Base-by-base conservation (phyloP, 495 filamentous ascomycete species). In the Penicillium canariense region DNA sequence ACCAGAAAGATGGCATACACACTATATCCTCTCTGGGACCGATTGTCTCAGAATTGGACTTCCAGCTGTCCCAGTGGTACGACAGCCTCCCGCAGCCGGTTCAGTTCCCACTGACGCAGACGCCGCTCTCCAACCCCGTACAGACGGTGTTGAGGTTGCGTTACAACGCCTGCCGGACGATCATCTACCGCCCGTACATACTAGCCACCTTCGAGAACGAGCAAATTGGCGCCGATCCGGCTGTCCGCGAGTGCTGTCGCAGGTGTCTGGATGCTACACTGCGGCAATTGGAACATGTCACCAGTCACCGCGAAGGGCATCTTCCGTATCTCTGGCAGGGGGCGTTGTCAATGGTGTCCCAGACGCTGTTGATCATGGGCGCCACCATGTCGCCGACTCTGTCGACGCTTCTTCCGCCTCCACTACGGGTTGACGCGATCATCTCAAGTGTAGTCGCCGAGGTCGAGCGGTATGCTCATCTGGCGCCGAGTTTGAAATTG, bases 271-370 rank as follows among this genome's bases (percentile, higher is more conserved):
- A 91, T 65, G 88, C 88, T 50, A 88, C 85, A 40, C 78, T 93
- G 60, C 79, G 85, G 64, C 89, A 93, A 71, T 77, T 91, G 50
- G 87, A 91, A 70, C 80, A 90, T 62, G 85, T 91, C 60, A 81
- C 81, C 48, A 87, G 84, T 50, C 89, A 91, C 74, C 88, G 89
- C 61, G 87, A 87, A 60, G 88, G 89, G 52, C 89, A 91, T 60
- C 85, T 93, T 68, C 88, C 88, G n/a, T 91, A 91, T 70, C 78
- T 91, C 14, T 91, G 87, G 87, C 88, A 91, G 72, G 88, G 89
- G 30, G 89, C 88, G 2, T 77, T 92, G 38, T 89, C 85, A 45
- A 87, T 93, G 62, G 86, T 91, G 22, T 89, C 86, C 7, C 89
- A 92, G 70, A 86, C 86, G 2, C 75, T 91, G 27, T 69, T 93